phyloP scores from a whole-genome alignment of 805 yeast genomes.

The Candida verbasci region DNA sequence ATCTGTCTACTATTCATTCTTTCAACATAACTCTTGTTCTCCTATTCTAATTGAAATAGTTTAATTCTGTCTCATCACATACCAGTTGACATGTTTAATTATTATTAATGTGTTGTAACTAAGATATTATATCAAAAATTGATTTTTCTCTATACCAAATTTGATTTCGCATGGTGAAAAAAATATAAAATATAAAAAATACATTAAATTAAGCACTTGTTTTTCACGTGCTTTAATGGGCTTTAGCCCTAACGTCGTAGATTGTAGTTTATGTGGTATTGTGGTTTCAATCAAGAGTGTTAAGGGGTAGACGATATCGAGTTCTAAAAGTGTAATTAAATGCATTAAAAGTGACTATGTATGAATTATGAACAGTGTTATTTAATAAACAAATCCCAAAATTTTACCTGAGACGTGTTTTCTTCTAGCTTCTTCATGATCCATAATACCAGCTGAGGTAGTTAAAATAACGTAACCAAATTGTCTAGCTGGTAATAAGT shows the following conservation, averaged over 20 bases:
- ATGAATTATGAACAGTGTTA: neutral
- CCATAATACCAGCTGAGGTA: constrained; percentile 99
- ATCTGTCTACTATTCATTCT: no score
- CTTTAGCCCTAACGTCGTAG: no score
- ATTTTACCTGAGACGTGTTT: constrained; percentile 99
- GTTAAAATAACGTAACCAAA: constrained; percentile 96
- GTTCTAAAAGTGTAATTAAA: constrained; percentile 1
- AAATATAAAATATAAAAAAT: no score
- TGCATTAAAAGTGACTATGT: constrained; percentile 7
- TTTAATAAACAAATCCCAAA: constrained; percentile 93
- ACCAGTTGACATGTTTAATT: constrained; percentile 32
- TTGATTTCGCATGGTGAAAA: neutral
- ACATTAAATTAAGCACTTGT: no score
- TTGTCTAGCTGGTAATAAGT: constrained; percentile 98
- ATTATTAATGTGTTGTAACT: constrained; percentile 6
- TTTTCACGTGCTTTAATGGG: no score
- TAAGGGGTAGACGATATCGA: no score
- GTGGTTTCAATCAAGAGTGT: no score
- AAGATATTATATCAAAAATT: constrained; percentile 4
- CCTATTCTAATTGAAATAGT: neutral
- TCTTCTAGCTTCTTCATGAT: constrained; percentile 99
- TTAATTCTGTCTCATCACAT: constrained; percentile 13
- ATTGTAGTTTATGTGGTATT: no score
- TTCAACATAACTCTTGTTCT: neutral
- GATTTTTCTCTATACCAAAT: constrained; percentile 1